phyloP scores from a whole-genome alignment of 495 filamentous ascomycete genomes.

The Xylaria cubensis region DNA sequence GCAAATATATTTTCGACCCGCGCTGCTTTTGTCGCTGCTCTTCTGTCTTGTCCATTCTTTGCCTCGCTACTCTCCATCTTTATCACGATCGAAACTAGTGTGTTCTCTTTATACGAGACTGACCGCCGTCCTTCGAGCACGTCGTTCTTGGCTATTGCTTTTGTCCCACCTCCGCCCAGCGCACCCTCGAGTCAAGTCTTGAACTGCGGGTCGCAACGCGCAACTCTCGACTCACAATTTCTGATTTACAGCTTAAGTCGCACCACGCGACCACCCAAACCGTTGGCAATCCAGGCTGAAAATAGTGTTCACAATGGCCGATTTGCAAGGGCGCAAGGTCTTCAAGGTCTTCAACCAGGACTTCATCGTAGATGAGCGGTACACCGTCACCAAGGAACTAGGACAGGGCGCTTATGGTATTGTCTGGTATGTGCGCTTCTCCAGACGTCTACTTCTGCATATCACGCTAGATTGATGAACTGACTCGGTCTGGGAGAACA shows the following conservation, averaged over 20 bases:
- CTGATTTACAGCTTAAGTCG: not conserved
- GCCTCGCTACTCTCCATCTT: not conserved
- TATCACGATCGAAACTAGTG: conserved; percentile 1
- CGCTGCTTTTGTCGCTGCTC: conserved; percentile 8
- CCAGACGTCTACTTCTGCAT: not conserved
- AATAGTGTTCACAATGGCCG: conserved; percentile 61
- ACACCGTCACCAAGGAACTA: conserved; percentile 98
- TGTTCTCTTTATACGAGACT: not conserved
- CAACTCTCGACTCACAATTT: not conserved
- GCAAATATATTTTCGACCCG: conserved; percentile 15
- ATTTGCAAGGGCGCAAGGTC: conserved; percentile 85
- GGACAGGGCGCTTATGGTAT: conserved; percentile 98
- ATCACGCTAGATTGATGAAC: conserved; percentile 4
- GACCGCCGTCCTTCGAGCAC: not conserved
- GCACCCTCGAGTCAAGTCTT: not conserved
- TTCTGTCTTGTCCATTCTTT: conserved; percentile 9
- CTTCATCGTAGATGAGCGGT: conserved; percentile 97
- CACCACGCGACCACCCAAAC: not conserved
- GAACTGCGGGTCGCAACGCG: conserved; percentile 15
- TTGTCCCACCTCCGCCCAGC: not conserved
- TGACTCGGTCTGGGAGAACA: conserved; percentile 41
- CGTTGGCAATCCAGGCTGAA: not conserved
- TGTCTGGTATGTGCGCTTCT: conserved; percentile 76
- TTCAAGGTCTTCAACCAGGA: conserved; percentile 99
- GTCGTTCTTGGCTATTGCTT: conserved; percentile 9